These are phyloP conservation scores for Aquanectria penicillioides DNA, from an alignment of 2,329 filamentous ascomycete species.

Conservation along the genomic window DNA sequence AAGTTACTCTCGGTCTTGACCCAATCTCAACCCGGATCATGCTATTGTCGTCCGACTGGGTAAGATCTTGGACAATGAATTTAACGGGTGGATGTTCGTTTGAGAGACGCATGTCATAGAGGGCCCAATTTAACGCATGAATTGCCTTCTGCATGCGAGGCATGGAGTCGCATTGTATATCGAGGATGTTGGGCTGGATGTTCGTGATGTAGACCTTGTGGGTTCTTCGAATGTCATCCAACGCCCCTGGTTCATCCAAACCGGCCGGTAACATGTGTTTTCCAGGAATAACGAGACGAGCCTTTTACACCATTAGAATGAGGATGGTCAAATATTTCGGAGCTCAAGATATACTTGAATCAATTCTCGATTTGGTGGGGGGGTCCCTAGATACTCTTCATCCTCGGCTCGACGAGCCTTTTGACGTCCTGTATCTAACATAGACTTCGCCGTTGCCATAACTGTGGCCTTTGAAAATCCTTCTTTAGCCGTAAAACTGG, in stretches of 20 bases:
- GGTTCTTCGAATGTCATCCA: conserved; percentile 43
- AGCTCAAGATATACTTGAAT: conserved; percentile 35
- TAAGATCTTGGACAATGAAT: conserved; percentile 43
- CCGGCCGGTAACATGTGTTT: conserved; percentile 39
- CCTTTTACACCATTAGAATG: conserved; percentile 8
- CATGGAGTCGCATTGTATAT: conserved; percentile 38
- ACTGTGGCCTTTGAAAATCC: conserved; percentile 7
- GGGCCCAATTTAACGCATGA: conserved; percentile 41
- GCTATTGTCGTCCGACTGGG: conserved; percentile 17
- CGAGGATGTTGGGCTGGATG: conserved; percentile 37
- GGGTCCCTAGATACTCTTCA: conserved; percentile 35
- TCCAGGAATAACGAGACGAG: conserved; percentile 43
- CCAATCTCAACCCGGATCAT: conserved; percentile 37
- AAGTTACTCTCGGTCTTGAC: conserved; percentile 37
- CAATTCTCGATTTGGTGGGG: conserved; percentile 34
- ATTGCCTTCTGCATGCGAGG: conserved; percentile 42
- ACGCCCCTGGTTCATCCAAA: conserved; percentile 32
- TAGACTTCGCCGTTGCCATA: conserved; percentile 38
- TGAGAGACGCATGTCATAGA: conserved; percentile 46
- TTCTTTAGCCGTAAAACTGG: conserved; percentile 3
- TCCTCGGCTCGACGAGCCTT: conserved; percentile 27
- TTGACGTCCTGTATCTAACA: conserved; percentile 31
- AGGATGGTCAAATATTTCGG: too few relatives aligned
- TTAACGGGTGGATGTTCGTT: conserved; percentile 35
- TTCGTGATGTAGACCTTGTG: conserved; percentile 46